Evolutionary conservation across 768 basidiomycete species (phyloP).

Genomic region (Agaricus blazei): DNA sequence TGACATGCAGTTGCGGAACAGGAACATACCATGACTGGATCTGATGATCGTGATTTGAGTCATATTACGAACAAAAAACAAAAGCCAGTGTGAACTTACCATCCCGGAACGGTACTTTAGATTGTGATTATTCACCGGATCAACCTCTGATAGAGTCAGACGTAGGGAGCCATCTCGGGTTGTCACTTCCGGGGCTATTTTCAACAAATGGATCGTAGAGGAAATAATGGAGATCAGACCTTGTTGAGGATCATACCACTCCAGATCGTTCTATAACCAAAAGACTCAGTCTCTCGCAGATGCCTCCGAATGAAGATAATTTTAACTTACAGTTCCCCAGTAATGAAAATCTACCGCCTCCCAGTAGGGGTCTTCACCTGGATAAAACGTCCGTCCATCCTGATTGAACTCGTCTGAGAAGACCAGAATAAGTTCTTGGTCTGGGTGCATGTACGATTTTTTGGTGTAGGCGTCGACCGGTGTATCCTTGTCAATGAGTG

Average conservation of each 20-base stretch:
- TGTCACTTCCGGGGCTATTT: conserved; percentile 32
- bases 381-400: conserved; percentile 67
- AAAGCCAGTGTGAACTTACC: conserved; percentile 26
- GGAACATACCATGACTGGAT: conserved; percentile 27
- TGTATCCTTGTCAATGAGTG: conserved; percentile 72
- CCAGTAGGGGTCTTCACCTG: conserved; percentile 66
- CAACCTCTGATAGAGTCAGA: conserved; percentile 56
- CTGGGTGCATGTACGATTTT: conserved; percentile 49
- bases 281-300: not conserved
- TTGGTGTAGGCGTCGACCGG: conserved; percentile 49
- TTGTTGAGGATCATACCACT: conserved; percentile 73
- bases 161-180: conserved; percentile 68
- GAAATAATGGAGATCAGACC: conserved; percentile 17
- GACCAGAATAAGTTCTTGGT: conserved; percentile 46
- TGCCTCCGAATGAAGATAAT: not conserved
- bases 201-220: not conserved
- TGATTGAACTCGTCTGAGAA: conserved; percentile 82
- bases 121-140: conserved; percentile 48
- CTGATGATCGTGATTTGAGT: conserved; percentile 14
- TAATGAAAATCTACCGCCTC: conserved; percentile 62
- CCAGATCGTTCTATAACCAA: conserved; percentile 46
- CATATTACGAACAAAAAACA: too few relatives aligned
- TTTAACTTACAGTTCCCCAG: conserved; percentile 49
- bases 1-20: not conserved
- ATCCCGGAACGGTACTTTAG: conserved; percentile 58